A percentile compares a stretch with the other conserved stretches of the same genome.
These are phyloP conservation scores for Puccinia coronata DNA, from an alignment of 1,284 basidiomycete species.

Conservation along the genomic window DNA sequence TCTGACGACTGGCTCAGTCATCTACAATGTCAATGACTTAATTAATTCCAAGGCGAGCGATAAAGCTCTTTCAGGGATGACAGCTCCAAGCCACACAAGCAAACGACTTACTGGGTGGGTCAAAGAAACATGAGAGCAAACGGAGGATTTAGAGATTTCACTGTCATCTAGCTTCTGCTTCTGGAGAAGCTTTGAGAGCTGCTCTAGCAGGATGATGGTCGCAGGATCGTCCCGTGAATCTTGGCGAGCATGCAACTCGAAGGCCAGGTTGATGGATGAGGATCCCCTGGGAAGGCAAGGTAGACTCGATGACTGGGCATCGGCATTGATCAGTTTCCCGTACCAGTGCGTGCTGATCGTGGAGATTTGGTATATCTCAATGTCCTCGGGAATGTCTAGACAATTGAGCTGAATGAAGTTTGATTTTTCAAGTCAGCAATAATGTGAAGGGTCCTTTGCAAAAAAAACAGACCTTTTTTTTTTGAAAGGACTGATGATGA, in stretches of 20 bases:
- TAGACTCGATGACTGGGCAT: background rate
- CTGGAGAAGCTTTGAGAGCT: constrained; percentile 17
- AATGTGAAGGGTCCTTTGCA: background rate
- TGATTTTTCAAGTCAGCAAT: background rate
- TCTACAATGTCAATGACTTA: background rate
- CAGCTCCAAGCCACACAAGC: background rate
- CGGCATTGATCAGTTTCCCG: constrained; percentile 1
- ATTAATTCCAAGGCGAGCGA: background rate
- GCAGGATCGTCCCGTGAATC: constrained; percentile 5
- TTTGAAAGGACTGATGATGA: constrained; percentile 14
- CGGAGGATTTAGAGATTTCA: background rate
- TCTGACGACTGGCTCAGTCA: constrained; percentile 52
- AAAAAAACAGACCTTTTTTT: background rate
- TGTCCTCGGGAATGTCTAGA: constrained; percentile 25
- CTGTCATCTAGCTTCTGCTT: constrained; percentile 6
- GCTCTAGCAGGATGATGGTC: background rate
- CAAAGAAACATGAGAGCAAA: constrained; percentile 1
- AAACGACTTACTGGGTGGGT: constrained; percentile 27
- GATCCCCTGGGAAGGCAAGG: background rate
- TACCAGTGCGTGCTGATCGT: constrained; percentile 41
- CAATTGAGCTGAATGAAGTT: constrained; percentile 28
- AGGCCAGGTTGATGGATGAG: constrained; percentile 4
- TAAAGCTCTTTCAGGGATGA: background rate
- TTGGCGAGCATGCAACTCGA: constrained; percentile 15
- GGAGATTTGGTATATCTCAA: constrained; percentile 44